These are phyloP conservation scores for Beauveria caledonica DNA, from an alignment of 2,329 filamentous ascomycete species.

Conservation along the genomic window DNA sequence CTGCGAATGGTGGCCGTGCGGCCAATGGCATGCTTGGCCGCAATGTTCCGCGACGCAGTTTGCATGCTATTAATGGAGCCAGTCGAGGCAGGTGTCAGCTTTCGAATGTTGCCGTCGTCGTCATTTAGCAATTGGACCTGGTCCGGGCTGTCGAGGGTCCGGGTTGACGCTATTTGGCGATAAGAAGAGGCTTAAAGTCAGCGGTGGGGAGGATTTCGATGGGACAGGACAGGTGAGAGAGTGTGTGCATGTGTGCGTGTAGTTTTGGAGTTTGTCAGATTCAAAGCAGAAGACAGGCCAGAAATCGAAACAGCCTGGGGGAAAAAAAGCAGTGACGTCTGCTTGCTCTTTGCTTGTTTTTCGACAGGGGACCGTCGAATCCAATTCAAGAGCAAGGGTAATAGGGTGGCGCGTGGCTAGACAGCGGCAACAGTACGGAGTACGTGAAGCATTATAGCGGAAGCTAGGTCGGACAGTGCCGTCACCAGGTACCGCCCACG, in stretches of 20 bases:
- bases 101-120: conserved; percentile 22
- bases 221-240: neutral
- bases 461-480: neutral
- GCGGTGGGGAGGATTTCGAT: neutral
- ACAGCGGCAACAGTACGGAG: neutral
- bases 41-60: conserved; percentile 18
- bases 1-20: conserved; percentile 45
- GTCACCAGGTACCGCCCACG: neutral
- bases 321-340: conserved; percentile 1
- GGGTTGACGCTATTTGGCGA: neutral
- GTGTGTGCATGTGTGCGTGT: neutral
- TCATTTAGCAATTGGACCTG: conserved; percentile 23
- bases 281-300: neutral
- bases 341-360: neutral
- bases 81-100: conserved; percentile 30
- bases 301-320: neutral
- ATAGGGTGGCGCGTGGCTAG: neutral
- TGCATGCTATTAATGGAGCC: conserved; percentile 33
- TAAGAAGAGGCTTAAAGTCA: conserved; percentile 7
- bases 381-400: conserved; percentile 1
- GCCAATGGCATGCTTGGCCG: conserved; percentile 23
- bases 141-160: conserved; percentile 14
- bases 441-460: neutral
- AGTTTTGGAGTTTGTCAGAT: neutral
- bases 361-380: neutral